Conservation (phyloP, 331 rosid genomes). For the Malus hybrid region DNA sequence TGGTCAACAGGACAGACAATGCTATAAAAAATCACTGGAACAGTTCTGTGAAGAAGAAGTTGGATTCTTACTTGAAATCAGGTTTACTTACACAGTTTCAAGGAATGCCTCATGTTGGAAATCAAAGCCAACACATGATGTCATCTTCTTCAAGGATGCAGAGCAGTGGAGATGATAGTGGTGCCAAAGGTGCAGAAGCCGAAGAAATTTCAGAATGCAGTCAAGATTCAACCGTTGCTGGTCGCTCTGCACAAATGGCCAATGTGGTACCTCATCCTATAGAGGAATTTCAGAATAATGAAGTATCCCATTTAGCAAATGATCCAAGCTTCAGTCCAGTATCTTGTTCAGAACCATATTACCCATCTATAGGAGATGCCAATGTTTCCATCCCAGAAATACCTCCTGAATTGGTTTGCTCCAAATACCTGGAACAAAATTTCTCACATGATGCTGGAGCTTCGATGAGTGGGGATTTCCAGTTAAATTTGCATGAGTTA, state of each 20-base stretch:
- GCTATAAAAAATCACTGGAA: conserved; percentile 99
- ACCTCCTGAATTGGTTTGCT: conserved; percentile 41
- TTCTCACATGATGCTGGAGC: conserved; percentile 46
- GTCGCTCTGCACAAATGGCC: conserved; percentile 39
- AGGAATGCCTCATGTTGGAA: conserved; percentile 47
- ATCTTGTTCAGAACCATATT: conserved; percentile 65
- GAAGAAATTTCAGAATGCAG: conserved; percentile 86
- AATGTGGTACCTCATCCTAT: conserved; percentile 30
- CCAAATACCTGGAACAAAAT: conserved; percentile 44
- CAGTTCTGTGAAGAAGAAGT: conserved; percentile 95
- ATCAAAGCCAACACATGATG: conserved; percentile 38
- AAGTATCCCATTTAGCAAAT: conserved; percentile 38
- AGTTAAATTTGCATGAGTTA: conserved; percentile 39
- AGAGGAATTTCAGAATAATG: conserved; percentile 46
- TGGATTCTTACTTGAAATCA: conserved; percentile 92
- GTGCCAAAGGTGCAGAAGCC: conserved; percentile 49
- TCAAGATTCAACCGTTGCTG: conserved; percentile 64
- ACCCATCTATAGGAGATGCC: conserved; percentile 54
- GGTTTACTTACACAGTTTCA: conserved; percentile 72
- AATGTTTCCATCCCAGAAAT: conserved; percentile 41
- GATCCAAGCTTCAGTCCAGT: conserved; percentile 47
- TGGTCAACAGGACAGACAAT: conserved; percentile 94
- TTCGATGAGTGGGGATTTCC: conserved; percentile 33
- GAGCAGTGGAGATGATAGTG: conserved; percentile 58
- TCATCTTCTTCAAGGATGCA: conserved; percentile 66